Base-by-base conservation (phyloP, 495 filamentous ascomycete genomes). In the Clavariopsis aquatica region DNA sequence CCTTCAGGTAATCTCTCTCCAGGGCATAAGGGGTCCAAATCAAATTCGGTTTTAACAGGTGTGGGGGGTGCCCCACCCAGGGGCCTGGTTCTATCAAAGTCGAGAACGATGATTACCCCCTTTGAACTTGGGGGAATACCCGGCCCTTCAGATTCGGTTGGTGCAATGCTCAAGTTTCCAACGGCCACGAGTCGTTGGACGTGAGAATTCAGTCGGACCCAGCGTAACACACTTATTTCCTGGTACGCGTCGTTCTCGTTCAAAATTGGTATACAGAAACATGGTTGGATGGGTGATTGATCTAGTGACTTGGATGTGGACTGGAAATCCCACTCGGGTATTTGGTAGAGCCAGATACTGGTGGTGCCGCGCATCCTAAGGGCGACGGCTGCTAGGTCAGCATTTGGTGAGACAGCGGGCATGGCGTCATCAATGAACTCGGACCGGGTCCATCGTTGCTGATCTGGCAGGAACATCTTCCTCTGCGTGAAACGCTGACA, bases 401-500 rank as follows among this genome's bases (percentile, higher is more conserved):
- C 52, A 27, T 63, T 62, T 13, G 65, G 60, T 3, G 69, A 71
- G 9, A 71, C 57, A 8, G 65, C 56, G 5, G 69, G 69, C 51
- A 71, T 61, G 22, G 65, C 65, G 27, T 71, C 65, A 51, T 68
- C 69, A 5, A 71, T 38, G 23, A 68, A 71, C 19, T 71, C 65
- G 19, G 61, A 62, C 4, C 69, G 64, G 13, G 68, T 71, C 61
- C 60, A 68, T 13, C 57, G 60, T 19, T 65, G 61, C 45, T 71
- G 57, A 26, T 65, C 65, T 17, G 69, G 69, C 4, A 71, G 52
- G 34, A 71, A 71, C 55, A 60, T 65, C 27, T 71, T 71, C 22
- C 55, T 31, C 47, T 68, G 52, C 6, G 64, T 65, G 41, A 71
- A 71, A 12, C 52, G 49, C 22, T 63, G 47, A 23, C 41, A 45